A percentile compares a stretch with the other conserved stretches of the same genome.
Conservation (phyloP, 1,139 yeast species). For the Saccharomycopsis hybrid region DNA sequence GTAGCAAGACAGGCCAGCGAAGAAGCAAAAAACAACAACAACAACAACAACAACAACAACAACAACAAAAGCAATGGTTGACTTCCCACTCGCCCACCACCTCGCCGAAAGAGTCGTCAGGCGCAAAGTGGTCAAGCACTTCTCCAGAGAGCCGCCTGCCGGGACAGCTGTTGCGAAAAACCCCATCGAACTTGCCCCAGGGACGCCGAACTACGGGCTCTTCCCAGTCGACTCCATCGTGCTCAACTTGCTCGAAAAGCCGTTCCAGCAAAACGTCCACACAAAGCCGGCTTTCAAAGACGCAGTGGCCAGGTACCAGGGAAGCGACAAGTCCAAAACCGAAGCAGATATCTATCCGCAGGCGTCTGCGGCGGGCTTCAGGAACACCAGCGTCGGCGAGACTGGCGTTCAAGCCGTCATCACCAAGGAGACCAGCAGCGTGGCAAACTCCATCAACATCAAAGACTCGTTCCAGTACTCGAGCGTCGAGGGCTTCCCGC, state of each 20-base stretch:
- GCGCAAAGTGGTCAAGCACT: constrained; percentile 5
- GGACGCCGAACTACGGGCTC: constrained; percentile 53
- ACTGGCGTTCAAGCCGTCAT: constrained; percentile 21
- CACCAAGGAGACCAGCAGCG: constrained; percentile 20
- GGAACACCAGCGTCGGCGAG: constrained; percentile 9
- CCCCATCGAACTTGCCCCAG: constrained; percentile 44
- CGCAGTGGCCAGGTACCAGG: constrained; percentile 23
- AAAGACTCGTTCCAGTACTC: constrained; percentile 44
- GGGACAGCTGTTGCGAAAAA: too few relatives aligned
- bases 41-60: too few relatives aligned
- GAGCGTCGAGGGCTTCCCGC: constrained; percentile 35
- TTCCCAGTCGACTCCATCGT: constrained; percentile 51
- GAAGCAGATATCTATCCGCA: constrained; percentile 16
- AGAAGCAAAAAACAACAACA: too few relatives aligned
- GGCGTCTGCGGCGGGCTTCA: constrained; percentile 13
- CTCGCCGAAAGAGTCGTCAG: constrained; percentile 5
- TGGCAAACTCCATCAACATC: constrained; percentile 16
- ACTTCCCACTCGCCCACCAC: constrained; percentile 9
- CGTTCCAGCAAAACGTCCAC: constrained; percentile 31
- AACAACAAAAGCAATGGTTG: constrained; percentile 3
- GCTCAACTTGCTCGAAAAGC: constrained; percentile 39
- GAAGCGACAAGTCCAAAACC: constrained; percentile 23
- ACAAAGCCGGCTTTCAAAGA: constrained; percentile 22
- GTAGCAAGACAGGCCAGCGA: too few relatives aligned
- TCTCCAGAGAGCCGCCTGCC: too few relatives aligned